Percentiles rank a stretch among this genome's conserved stretches.
These are phyloP conservation scores for Acrocalymma vagum DNA, from an alignment of 2,329 filamentous ascomycete genomes.

Conservation along the genomic window DNA sequence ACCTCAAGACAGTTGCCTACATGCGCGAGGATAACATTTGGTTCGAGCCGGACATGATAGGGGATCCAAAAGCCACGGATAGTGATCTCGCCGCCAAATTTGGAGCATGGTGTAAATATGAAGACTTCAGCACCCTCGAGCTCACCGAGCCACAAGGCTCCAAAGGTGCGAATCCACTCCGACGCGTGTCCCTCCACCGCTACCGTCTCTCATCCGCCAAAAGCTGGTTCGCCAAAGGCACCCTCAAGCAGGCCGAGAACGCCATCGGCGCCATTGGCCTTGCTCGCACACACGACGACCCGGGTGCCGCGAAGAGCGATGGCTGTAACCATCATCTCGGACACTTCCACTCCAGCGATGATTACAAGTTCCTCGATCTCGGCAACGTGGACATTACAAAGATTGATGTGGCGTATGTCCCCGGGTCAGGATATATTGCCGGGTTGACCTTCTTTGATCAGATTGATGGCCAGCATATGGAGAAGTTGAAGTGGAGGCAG, in stretches of 20 bases:
- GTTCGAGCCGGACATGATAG: slow-evolving; percentile 35
- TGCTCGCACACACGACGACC: slow-evolving; percentile 20
- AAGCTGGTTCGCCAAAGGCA: slow-evolving; percentile 17
- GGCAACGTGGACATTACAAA: slow-evolving; percentile 31
- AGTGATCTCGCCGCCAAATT: slow-evolving; percentile 20
- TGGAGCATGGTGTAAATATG: slow-evolving; percentile 25
- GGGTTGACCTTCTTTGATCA: slow-evolving; percentile 33
- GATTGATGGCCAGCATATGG: slow-evolving; percentile 19
- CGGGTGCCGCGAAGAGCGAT: slow-evolving; percentile 13
- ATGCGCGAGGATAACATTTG: slow-evolving; percentile 26
- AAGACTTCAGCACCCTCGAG: slow-evolving; percentile 36
- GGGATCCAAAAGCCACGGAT: slow-evolving; percentile 28
- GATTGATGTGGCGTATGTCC: slow-evolving; percentile 35
- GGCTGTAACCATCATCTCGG: slow-evolving; percentile 31
- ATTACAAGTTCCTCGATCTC: slow-evolving; percentile 27
- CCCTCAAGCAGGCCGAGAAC: slow-evolving; percentile 24
- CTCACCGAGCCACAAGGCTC: slow-evolving; percentile 25
- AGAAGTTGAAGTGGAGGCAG: slow-evolving; percentile 30
- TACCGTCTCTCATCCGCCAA: slow-evolving; percentile 24
- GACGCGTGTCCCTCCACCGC: slow-evolving; percentile 30
- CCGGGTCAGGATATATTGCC: slow-evolving; percentile 30
- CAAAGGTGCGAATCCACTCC: slow-evolving; percentile 23
- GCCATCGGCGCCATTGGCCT: slow-evolving; percentile 33
- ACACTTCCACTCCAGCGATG: slow-evolving; percentile 18
- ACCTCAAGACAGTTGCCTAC: slow-evolving; percentile 28